Evolutionary conservation across 768 basidiomycete genomes (phyloP), one percentile per base, ranked within the genome.

Genomic region (Kwoniella sp.): DNA sequence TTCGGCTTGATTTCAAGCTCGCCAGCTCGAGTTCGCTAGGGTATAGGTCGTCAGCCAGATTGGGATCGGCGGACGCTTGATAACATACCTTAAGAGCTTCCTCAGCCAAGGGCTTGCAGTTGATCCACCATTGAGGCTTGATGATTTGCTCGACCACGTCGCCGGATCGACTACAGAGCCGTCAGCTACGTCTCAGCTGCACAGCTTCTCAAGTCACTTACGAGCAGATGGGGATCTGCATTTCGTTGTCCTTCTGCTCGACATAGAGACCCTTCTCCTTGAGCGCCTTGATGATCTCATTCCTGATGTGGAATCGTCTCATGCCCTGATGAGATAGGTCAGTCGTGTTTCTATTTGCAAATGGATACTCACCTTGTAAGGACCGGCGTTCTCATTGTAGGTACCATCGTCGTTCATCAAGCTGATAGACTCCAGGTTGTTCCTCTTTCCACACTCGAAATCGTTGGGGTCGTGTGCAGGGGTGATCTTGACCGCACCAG

Each of bases 51-150:
- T n/a, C n/a, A n/a, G n/a, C n/a, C n/a, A n/a, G n/a, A n/a, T n/a
- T n/a, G n/a, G n/a, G n/a, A n/a, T n/a, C n/a, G n/a, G n/a, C n/a
- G n/a, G n/a, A n/a, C n/a, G n/a, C n/a, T n/a, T n/a, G n/a, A 7
- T 15, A 6, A 69, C 43, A 60, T 27, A 88, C 91, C 79, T 84
- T 83, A 71, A 93, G 80, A 5, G 88, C 89, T 65, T 91, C 88
- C 46, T 89, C 85, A 0, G 93, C 91, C 45, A 98, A 77, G 0
- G 86, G 86, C 73, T 88, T 83, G 77, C 91, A 93, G 73, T 85
- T 83, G 29, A 99, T 86, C 92, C 93, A 99, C 95, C 95, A 99
- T 71, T 99, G 95, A 0, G 95, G 95, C 74, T 95, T 98, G 65
- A 98, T 77, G 19, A 96, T 78, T 1, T 88, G 86, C 74, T 99